Evolutionary conservation across 2,329 filamentous ascomycete species (phyloP), one percentile per base, ranked within the genome.

Genomic region (Colletotrichum destructivum): DNA sequence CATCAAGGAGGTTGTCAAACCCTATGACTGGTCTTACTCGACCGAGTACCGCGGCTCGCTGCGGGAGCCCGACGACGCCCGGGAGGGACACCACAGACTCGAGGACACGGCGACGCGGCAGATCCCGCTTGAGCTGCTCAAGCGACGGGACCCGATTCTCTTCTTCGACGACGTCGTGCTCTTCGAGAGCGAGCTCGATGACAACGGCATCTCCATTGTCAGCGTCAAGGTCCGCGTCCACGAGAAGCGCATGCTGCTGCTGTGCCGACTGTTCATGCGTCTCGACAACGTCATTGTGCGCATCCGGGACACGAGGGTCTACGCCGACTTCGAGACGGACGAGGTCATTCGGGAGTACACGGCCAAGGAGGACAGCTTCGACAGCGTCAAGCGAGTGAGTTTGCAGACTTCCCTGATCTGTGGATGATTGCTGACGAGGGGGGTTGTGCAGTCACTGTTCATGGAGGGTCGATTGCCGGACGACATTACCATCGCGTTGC

Each of bases 21-120:
- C 96, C 3, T 99, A 97, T 81, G 96, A 99, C 84, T 99, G 96
- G 96, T 98, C 94, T 73, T 99, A 98, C 84, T 96, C 91, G 75
- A 98, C 96, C 46, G 88, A 92, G 75, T 99, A 98, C 82, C 88
- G 88, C 68, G 96, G 96, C 62, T 94, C 92, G 4, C 83, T 92
- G 51, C 79, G 84, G 72, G 56, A 49, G 55, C 62, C 57, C 40
- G 23, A 56, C 40, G 23, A 56, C 7, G 63, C 11, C 2, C 35
- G 9, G 6, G 35, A 15, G 12, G 35, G 35, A 38, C 9, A 38
- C 9, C 8, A 35, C 21, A 57, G 9, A 42, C 51, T 60, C 35
- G 47, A 42, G 62, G 35, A 31, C 26, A 55, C 18, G 21, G 80
- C 82, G 7, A 75, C 78, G 5, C 80, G 81, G 65, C 77, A 87